A percentile compares a stretch with the other conserved stretches of the same genome.
These are phyloP conservation scores for Suhomyces yuchorum DNA, from an alignment of 1,139 yeast genomes.

Conservation along the genomic window DNA sequence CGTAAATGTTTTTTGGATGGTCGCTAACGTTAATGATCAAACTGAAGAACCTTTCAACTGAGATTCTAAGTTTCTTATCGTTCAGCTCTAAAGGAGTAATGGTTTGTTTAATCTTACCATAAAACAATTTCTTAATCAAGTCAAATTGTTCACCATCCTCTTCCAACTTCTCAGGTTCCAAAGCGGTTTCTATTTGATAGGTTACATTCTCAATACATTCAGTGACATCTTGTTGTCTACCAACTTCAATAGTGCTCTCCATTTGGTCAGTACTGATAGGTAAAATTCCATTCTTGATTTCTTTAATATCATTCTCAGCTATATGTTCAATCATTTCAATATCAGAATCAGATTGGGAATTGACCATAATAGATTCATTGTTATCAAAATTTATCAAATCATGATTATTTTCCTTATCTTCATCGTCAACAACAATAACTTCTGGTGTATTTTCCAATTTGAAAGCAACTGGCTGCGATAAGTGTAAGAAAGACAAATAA, in stretches of 20 bases:
- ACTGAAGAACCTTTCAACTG: slow-evolving; percentile 77
- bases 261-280: slow-evolving; percentile 63
- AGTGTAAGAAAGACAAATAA: slow-evolving; percentile 81
- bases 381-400: slow-evolving; percentile 12
- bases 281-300: slow-evolving; percentile 21
- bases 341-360: slow-evolving; percentile 17
- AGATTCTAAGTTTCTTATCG: slow-evolving; percentile 63
- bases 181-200: slow-evolving; percentile 90
- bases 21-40: slow-evolving; percentile 83
- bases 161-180: slow-evolving; percentile 64
- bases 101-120: slow-evolving; percentile 60
- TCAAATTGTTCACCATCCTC: slow-evolving; percentile 84
- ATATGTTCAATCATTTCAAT: slow-evolving; percentile 14
- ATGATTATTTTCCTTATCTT: slow-evolving; percentile 10
- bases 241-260: slow-evolving; percentile 74
- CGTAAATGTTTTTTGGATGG: slow-evolving; percentile 86
- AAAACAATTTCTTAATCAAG: slow-evolving; percentile 74
- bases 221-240: slow-evolving; percentile 95
- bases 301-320: neutral
- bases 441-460: slow-evolving; percentile 19
- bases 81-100: slow-evolving; percentile 34
- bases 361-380: slow-evolving; percentile 15
- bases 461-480: slow-evolving; percentile 66
- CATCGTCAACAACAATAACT: slow-evolving; percentile 1
- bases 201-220: slow-evolving; percentile 95